These are phyloP conservation scores for Candida ovalis DNA, from an alignment of 805 yeast genomes.

Conservation along the genomic window DNA sequence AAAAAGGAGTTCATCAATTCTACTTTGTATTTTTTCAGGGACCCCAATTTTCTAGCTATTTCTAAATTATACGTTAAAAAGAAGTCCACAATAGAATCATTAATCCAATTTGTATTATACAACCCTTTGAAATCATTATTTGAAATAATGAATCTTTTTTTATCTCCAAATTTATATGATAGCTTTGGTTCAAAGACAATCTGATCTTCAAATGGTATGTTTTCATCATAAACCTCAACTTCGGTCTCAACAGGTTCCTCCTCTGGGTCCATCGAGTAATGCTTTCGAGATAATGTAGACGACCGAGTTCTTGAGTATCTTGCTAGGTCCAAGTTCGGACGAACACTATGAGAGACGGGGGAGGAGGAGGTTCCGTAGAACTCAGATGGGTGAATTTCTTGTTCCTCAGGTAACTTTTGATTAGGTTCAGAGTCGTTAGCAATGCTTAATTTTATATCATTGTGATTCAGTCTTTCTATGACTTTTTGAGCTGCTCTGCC, in stretches of 20 bases:
- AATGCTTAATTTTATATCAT: background rate
- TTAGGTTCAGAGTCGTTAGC: background rate
- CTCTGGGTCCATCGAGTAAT: conserved; percentile 39
- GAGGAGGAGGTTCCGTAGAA: background rate
- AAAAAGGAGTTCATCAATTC: conserved; percentile 77
- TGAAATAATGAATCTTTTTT: conserved; percentile 51
- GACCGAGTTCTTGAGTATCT: background rate
- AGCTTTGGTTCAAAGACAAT: conserved; percentile 34
- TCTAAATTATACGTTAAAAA: conserved; percentile 55
- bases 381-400: background rate
- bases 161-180: conserved; percentile 49
- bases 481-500: background rate
- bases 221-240: conserved; percentile 25
- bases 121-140: conserved; percentile 76
- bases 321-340: background rate
- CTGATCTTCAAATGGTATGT: conserved; percentile 28
- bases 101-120: conserved; percentile 80
- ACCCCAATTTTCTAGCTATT: conserved; percentile 32
- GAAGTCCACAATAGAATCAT: conserved; percentile 85
- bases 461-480: background rate
- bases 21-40: conserved; percentile 36
- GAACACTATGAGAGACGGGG: background rate
- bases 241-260: conserved; percentile 21
- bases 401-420: background rate
- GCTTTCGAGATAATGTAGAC: background rate